Base-by-base conservation (phyloP, 805 yeast species). In the Zygotorulaspora chibaensis region DNA sequence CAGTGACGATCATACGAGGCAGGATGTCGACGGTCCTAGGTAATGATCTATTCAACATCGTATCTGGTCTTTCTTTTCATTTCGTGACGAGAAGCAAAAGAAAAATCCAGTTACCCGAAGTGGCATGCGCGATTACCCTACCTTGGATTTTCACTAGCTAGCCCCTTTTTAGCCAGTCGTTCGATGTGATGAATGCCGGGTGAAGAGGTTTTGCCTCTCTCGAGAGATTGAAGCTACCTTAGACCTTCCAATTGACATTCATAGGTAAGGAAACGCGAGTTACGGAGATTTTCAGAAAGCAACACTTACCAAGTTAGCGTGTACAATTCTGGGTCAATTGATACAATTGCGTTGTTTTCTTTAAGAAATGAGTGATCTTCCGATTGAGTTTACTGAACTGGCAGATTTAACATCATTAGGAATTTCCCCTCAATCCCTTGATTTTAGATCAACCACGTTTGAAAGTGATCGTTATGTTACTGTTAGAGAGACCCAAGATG, bases 341-440 rank as follows among this genome's bases (percentile, higher is more conserved):
- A 33, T 33, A 33, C 16, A 13, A 16, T 33, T 33, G 20, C 35
- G 17, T 29, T 27, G 17, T 39, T 35, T 34, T 18, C 35, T 33
- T n/a, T 33, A 36, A 28, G 27, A 20, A 33, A 67, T 68, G 72
- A 70, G 74, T 59, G 96, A 88, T 65, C 84, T 95, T 58, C 99
- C 99, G 56, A 91, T 91, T 71, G 96, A 91, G 72, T 89, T 91
- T 72, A 90, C 95, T 60, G 98, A 91, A 75, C 83, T 89, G 72
- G 80, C 89, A 60, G 95, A 86, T 74, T 81, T 93, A 70, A 79
- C 95, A 50, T 72, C 83, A 51, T 72, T 89, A 69, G 96, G 96
- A 50, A 86, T 93, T 64, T 84, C 82, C 65, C 90, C 85, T 50
- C 76, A 79, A 57, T 82, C 91, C 50, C 79, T 93, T 58, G 96